Base-by-base conservation (phyloP, 1,284 basidiomycete genomes). In the Puccinia hordei region DNA sequence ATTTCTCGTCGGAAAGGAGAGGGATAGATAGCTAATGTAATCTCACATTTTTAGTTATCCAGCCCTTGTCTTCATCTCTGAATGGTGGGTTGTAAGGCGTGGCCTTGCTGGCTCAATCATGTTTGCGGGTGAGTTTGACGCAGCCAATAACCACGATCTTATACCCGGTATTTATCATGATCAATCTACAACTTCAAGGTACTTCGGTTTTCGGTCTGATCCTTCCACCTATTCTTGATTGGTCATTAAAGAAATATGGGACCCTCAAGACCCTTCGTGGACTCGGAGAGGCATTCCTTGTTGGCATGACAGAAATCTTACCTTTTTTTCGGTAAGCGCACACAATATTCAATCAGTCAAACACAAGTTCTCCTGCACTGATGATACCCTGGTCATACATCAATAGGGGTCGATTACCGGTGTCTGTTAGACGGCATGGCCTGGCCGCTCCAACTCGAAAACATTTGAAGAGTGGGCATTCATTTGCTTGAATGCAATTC, bases 381-480 rank as follows among this genome's bases (percentile, higher is more conserved):
- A 46, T 27, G 15, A 53, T 51, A 13, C 22, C 5, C 17, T 35
- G n/a, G 27, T 44, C 41, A 30, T 27, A 19, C 57, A 46, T 24
- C 15, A 41, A 41, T 24, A 76, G 74, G 24, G 74, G 74, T 6
- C 41, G 74, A 10, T n/a, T 76, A 22, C 46, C 74, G 1, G 13
- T 66, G 24, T 63, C 74, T 15, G 33, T 46, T 8, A 76, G 74
- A 51, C 41, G 63, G 19, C 71, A 24, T 55, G 61, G 24, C 10
- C 27, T 63, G 12, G 41, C 22, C n/a, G 65, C 35, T 63, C 33
- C 30, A 24, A 24, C 63, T 17, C 49, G 49, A 24, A 49, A 53
- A 55, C 55, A 76, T 66, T 24, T 76, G 13, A 65, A 66, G 51
- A 76, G 74, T 76, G 74, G 74, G 74, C 74, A 59, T 76, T 76